Evolutionary conservation across 345 rosid genomes (phyloP).

Genomic region (Rhodomyrtus tomentosa): DNA sequence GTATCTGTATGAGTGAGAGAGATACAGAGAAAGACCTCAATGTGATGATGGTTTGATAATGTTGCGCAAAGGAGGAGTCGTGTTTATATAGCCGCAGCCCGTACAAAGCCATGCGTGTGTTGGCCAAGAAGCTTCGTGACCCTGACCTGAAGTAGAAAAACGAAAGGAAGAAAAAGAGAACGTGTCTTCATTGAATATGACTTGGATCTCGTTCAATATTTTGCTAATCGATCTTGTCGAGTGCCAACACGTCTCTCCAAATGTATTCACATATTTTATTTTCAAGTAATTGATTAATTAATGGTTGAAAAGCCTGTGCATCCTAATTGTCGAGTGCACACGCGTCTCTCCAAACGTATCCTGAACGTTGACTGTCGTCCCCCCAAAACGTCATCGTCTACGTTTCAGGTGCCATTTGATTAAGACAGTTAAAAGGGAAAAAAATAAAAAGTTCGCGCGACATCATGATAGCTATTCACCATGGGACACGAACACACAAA

Average conservation of each 20-base stretch:
- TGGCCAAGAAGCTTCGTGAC: neutral
- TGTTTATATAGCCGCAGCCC: neutral
- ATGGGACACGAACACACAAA: too few species aligned
- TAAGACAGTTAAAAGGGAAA: too few species aligned
- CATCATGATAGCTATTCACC: too few species aligned
- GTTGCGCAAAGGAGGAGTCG: neutral
- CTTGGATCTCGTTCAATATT: too few species aligned
- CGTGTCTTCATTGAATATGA: neutral
- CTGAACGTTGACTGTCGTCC: too few species aligned
- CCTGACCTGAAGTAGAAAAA: neutral
- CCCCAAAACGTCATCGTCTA: too few species aligned
- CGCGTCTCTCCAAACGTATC: too few species aligned
- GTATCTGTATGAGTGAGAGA: neutral
- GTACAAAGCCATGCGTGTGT: neutral
- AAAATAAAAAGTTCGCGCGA: too few species aligned
- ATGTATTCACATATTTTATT: neutral
- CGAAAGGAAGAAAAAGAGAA: neutral
- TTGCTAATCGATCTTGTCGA: neutral
- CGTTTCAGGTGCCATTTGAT: too few species aligned
- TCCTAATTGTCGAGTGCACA: too few species aligned
- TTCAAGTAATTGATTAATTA: neutral
- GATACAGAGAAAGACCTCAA: neutral
- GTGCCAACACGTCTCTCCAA: neutral
- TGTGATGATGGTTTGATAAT: neutral
- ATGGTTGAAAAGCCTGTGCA: too few species aligned